A percentile compares a stretch with the other conserved stretches of the same genome.
Conservation (phyloP, 2,329 filamentous ascomycete genomes). For the Fusarium illudens region DNA sequence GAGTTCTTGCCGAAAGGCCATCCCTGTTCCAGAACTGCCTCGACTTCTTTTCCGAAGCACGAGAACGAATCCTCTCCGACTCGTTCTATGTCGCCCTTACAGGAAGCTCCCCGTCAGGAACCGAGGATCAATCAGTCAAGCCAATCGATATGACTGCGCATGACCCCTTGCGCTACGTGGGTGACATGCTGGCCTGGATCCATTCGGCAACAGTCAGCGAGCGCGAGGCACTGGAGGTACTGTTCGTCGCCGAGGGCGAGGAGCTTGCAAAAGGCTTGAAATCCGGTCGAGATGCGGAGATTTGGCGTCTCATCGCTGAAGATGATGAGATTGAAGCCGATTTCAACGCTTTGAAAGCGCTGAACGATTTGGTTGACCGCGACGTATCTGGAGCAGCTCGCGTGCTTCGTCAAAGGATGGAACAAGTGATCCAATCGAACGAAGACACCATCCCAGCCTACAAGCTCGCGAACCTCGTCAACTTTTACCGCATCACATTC, state of each 20-base stretch:
- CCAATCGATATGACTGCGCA: constrained; percentile 95
- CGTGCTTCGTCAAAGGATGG: constrained; percentile 86
- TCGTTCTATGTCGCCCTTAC: constrained; percentile 90
- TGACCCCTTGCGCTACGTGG: constrained; percentile 88
- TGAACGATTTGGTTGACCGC: constrained; percentile 87
- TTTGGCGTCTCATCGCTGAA: constrained; percentile 76
- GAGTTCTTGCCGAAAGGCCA: constrained; percentile 88
- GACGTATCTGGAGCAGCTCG: constrained; percentile 83
- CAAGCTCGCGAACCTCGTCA: constrained; percentile 86
- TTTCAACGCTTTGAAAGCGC: constrained; percentile 83
- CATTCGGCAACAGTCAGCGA: constrained; percentile 96
- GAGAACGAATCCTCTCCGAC: constrained; percentile 86
- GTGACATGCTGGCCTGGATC: constrained; percentile 97
- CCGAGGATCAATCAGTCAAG: constrained; percentile 72
- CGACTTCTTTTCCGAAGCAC: constrained; percentile 89
- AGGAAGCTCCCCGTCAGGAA: constrained; percentile 68
- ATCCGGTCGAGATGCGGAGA: constrained; percentile 80
- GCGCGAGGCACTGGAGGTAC: constrained; percentile 85
- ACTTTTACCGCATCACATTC: constrained; percentile 90
- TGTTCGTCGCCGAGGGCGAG: constrained; percentile 91
- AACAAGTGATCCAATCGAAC: constrained; percentile 91
- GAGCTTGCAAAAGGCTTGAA: constrained; percentile 86
- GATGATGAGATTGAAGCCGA: constrained; percentile 61
- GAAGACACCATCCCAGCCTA: constrained; percentile 90
- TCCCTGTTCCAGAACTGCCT: constrained; percentile 92